phyloP scores from a whole-genome alignment of 352 stramenopile species.

The Globisporangium spinosum region DNA sequence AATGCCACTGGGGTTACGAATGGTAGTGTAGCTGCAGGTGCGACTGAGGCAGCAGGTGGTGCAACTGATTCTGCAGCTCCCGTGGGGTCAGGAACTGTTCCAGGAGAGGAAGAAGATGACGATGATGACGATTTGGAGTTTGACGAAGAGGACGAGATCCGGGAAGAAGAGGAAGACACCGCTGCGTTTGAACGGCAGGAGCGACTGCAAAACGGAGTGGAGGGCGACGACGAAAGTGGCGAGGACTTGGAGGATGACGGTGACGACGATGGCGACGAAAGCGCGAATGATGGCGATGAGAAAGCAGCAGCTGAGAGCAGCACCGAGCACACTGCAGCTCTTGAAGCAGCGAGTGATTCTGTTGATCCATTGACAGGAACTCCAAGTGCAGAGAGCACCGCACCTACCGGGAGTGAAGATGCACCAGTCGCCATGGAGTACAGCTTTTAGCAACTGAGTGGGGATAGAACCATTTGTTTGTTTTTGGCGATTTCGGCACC shows the following conservation, averaged over 20 bases:
- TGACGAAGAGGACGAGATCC: slow-evolving; percentile 27
- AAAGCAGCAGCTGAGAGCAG: not conserved
- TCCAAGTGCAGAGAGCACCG: not conserved
- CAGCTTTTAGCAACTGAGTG: slow-evolving; percentile 3
- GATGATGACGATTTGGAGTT: slow-evolving; percentile 34
- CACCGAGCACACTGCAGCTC: not conserved
- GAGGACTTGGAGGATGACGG: slow-evolving; percentile 30
- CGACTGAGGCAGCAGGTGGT: not conserved
- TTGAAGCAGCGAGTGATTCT: not conserved
- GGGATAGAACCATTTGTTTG: too few species aligned
- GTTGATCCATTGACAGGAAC: not conserved
- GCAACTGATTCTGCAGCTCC: slow-evolving; percentile 13
- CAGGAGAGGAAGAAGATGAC: slow-evolving; percentile 20
- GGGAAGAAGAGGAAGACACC: slow-evolving; percentile 14
- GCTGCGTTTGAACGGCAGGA: slow-evolving; percentile 16
- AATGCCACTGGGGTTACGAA: not conserved
- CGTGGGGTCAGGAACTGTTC: not conserved
- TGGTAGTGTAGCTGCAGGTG: not conserved
- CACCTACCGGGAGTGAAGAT: not conserved
- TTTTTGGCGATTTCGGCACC: not conserved
- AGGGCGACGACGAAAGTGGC: not conserved
- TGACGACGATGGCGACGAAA: slow-evolving; percentile 21
- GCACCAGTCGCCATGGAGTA: slow-evolving; percentile 9
- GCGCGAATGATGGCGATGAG: slow-evolving; percentile 17
- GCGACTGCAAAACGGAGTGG: slow-evolving; percentile 1